Conservation (phyloP, 495 filamentous ascomycete genomes). For the Cercophora scortea region DNA sequence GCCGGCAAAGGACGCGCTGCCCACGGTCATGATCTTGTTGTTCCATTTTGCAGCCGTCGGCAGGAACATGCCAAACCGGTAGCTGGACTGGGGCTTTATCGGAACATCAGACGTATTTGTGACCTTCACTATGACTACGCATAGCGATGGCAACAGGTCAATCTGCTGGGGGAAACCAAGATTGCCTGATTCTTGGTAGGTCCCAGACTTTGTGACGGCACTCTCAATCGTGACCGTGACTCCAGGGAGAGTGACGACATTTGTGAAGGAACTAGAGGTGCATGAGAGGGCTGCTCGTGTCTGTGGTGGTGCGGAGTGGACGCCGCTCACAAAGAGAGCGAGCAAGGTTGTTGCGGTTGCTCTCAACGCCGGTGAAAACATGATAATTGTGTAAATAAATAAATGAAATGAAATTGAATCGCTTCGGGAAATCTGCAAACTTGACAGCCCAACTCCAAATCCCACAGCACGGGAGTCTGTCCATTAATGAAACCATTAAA, state of each 20-base stretch:
- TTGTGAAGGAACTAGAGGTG: conserved; percentile 5
- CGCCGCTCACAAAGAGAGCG: too few relatives aligned
- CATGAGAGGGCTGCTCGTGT: conserved; percentile 3
- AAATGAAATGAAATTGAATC: too few relatives aligned
- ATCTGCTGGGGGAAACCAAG: conserved; percentile 34
- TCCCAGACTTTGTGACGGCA: conserved; percentile 22
- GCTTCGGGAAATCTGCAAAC: too few relatives aligned
- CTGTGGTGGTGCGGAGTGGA: not conserved
- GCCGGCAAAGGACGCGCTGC: conserved; percentile 39
- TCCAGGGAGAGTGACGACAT: conserved; percentile 10
- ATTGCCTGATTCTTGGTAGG: conserved; percentile 24
- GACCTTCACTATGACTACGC: conserved; percentile 41
- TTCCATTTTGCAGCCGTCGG: conserved; percentile 38
- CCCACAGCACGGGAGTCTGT: too few relatives aligned
- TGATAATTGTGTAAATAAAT: too few relatives aligned
- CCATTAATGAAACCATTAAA: too few relatives aligned
- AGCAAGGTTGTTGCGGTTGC: too few relatives aligned
- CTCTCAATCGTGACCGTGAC: conserved; percentile 20
- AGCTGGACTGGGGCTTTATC: conserved; percentile 28
- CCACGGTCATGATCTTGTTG: conserved; percentile 26
- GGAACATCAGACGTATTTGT: conserved; percentile 21
- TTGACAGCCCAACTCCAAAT: too few relatives aligned
- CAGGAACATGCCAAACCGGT: conserved; percentile 44
- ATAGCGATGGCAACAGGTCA: conserved; percentile 38
- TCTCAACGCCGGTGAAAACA: too few relatives aligned